phyloP scores from a whole-genome alignment of 2,329 filamentous ascomycete genomes.

The Aspergillus tanneri region DNA sequence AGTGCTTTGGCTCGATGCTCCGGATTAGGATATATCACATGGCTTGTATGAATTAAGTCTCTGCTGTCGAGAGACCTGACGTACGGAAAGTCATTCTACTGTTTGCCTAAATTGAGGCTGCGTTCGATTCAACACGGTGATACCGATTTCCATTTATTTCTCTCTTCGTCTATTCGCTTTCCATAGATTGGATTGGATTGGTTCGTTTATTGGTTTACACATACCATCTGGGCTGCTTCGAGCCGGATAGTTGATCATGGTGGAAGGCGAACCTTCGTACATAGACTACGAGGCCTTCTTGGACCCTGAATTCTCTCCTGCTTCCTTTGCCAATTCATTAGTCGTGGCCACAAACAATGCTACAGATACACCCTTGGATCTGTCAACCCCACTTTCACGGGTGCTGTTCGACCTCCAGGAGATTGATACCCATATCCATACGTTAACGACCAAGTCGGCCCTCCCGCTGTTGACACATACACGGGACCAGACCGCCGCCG shows the following conservation, averaged over 20 bases:
- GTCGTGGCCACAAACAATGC: constrained; percentile 89
- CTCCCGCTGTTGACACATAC: constrained; percentile 79
- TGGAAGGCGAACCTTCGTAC: constrained; percentile 64
- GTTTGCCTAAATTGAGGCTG: too few species aligned
- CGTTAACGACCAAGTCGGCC: constrained; percentile 79
- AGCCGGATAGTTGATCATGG: constrained; percentile 35
- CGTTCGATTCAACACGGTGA: too few species aligned
- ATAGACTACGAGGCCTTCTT: constrained; percentile 95
- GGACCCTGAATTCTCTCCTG: constrained; percentile 74
- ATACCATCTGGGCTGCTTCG: too few species aligned
- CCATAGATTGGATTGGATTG: too few species aligned
- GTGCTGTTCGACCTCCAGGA: constrained; percentile 97
- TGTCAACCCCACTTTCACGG: constrained; percentile 87
- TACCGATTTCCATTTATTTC: too few species aligned
- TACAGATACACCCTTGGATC: constrained; percentile 83
- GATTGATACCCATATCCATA: constrained; percentile 92
- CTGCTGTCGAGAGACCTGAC: too few species aligned
- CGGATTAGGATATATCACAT: too few species aligned
- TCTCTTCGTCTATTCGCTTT: too few species aligned
- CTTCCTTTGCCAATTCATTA: constrained; percentile 81
- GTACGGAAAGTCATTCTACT: too few species aligned
- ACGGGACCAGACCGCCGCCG: constrained; percentile 69
- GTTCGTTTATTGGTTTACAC: too few species aligned
- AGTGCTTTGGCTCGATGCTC: too few species aligned
- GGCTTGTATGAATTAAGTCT: too few species aligned